Percentiles rank a stretch among this genome's conserved stretches.
Conservation (phyloP, 2,329 filamentous ascomycete species). For the Ophiostoma ulmi region DNA sequence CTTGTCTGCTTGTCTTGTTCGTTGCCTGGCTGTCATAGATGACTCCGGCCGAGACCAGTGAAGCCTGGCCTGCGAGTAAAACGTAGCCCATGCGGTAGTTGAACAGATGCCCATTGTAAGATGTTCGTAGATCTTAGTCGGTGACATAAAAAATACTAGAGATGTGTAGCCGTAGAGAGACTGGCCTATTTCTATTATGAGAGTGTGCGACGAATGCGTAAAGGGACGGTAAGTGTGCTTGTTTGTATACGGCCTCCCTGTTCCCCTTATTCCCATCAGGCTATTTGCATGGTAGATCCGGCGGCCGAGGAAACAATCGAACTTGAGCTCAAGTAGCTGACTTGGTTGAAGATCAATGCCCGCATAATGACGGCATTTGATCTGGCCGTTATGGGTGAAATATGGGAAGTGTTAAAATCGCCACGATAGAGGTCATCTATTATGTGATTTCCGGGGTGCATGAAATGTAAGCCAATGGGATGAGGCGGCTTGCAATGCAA, state of each 20-base stretch:
- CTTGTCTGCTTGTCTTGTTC: background rate
- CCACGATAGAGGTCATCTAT: background rate
- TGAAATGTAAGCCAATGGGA: background rate
- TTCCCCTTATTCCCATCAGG: background rate
- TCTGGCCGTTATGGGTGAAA: background rate
- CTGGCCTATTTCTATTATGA: background rate
- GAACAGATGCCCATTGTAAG: background rate
- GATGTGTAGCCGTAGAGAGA: background rate
- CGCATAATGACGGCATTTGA: background rate
- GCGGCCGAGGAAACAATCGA: background rate
- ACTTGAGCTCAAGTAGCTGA: background rate
- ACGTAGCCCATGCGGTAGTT: background rate
- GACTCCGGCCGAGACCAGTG: background rate
- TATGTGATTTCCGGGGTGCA: background rate
- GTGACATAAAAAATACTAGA: background rate
- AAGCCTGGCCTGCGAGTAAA: background rate
- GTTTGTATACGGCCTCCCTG: background rate
- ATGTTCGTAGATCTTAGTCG: background rate
- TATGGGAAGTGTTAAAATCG: background rate
- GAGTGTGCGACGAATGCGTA: background rate
- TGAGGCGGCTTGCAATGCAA: background rate
- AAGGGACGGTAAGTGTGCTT: background rate
- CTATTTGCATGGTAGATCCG: background rate
- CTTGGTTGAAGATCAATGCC: background rate
- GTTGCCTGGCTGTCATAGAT: background rate